Base-by-base conservation (phyloP, 305 asterid genomes). In the Ajuga reptans region DNA sequence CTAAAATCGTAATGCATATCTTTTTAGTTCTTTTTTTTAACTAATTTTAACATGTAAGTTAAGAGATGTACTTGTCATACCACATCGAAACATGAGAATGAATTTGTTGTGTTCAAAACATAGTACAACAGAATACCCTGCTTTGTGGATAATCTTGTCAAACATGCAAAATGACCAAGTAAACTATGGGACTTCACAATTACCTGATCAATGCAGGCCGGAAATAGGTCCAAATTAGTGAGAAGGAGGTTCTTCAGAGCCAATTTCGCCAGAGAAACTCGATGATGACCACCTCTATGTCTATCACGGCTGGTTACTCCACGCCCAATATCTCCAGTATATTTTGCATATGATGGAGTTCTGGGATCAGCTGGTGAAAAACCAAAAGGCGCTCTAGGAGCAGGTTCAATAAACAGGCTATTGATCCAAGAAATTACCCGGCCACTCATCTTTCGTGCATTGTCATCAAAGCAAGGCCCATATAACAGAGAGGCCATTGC, bases 161-260 rank as follows among this genome's bases (percentile, higher is more conserved):
- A 46, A 67, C 73, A 36, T 34, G 63, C 61, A 73, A 61, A 68
- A 36, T 37, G 37, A 53, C 52, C 27, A 39, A 4, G 39, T 49
- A 69, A 12, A 52, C 24, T 45, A 37, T 57, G 72, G 53, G 66
- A 50, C 54, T 21, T 33, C 58, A 64, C 5, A 10, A 27, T 66
- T 78, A 89, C 99, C 99, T 93, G 99, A 81, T 94, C 99, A 73
- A 94, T 94, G 91, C 99, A 94, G 72, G 99, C 97, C 45, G 97
- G 99, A 78, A 94, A 91, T 46, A 94, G 84, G 78, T 91, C 99
- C 95, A 94, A 81, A 81, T 94, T 94, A 63, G 98, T 91, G 69
- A 94, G 95, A 64, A 94, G 98, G 73, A 94, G 95, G 78, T 94
- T 89, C 74, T 88, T 94, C 73, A 94, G 79, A 82, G 98, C 98